Evolutionary conservation across 805 yeast species (phyloP).

Genomic region (Wickerhamiella sergipiensis): DNA sequence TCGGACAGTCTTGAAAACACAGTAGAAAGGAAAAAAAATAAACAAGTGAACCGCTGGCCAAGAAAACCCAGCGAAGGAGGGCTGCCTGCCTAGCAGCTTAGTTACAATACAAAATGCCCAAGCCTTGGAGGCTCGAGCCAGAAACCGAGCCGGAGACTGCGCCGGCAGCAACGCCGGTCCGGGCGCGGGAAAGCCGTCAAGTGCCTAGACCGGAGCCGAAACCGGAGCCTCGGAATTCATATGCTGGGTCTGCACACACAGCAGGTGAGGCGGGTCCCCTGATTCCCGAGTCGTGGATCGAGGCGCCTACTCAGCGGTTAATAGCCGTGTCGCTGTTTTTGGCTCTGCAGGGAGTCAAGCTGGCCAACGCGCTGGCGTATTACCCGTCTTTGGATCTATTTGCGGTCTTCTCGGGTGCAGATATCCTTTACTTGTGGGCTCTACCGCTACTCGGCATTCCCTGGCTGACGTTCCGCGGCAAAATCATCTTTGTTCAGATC

Average conservation of each 20-base stretch:
- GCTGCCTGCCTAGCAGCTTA: too few species aligned
- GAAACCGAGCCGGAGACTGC: too few species aligned
- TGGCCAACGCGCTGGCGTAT: slow-evolving; percentile 46
- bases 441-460: slow-evolving; percentile 69
- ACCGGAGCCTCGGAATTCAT: too few species aligned
- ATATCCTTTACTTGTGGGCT: slow-evolving; percentile 54
- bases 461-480: slow-evolving; percentile 49
- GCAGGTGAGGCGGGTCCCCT: slow-evolving; percentile 16
- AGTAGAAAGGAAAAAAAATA: too few species aligned
- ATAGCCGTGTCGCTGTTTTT: slow-evolving; percentile 52
- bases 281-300: slow-evolving; percentile 54
- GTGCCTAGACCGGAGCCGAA: too few species aligned
- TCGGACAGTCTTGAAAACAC: too few species aligned
- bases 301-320: slow-evolving; percentile 51
- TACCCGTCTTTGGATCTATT: slow-evolving; percentile 35
- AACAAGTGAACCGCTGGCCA: too few species aligned
- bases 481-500: slow-evolving; percentile 22
- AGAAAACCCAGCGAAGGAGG: too few species aligned
- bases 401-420: slow-evolving; percentile 50
- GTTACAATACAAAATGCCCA: too few species aligned
- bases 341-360: slow-evolving; percentile 73
- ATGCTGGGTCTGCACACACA: too few species aligned
- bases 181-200: too few species aligned
- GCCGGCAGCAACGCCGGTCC: too few species aligned
- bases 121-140: not conserved